These are phyloP conservation scores for Capronia americana DNA, from an alignment of 2,329 filamentous ascomycete genomes.

Conservation along the genomic window DNA sequence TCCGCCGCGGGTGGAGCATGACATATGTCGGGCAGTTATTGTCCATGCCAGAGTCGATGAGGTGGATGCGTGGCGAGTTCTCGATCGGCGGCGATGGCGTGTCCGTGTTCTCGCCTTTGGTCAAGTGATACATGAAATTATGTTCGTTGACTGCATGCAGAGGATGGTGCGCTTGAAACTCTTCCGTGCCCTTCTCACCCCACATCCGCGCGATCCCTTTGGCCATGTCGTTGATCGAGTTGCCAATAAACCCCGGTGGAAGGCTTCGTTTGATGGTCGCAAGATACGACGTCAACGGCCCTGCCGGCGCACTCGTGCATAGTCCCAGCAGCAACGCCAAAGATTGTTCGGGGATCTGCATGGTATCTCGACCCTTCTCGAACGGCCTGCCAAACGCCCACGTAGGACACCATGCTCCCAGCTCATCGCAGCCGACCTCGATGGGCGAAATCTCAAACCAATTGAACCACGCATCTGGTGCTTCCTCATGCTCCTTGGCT, in stretches of 20 bases:
- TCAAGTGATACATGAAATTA: slow-evolving; percentile 31
- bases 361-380: slow-evolving; percentile 38
- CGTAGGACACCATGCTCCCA: slow-evolving; percentile 46
- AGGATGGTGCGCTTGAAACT: slow-evolving; percentile 32
- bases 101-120: slow-evolving; percentile 8
- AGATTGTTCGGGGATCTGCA: slow-evolving; percentile 36
- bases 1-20: slow-evolving; percentile 26
- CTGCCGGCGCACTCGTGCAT: slow-evolving; percentile 32
- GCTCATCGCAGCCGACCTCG: slow-evolving; percentile 47
- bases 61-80: slow-evolving; percentile 30
- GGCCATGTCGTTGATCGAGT: slow-evolving; percentile 27
- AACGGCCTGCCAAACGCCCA: slow-evolving; percentile 48
- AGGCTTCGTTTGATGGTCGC: slow-evolving; percentile 33
- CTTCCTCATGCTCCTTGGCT: slow-evolving; percentile 28
- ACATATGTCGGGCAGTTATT: slow-evolving; percentile 35
- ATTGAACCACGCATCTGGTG: slow-evolving; percentile 47
- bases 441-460: slow-evolving; percentile 47
- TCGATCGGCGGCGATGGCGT: slow-evolving; percentile 26
- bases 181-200: slow-evolving; percentile 27
- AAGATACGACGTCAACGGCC: slow-evolving; percentile 31
- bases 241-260: slow-evolving; percentile 28
- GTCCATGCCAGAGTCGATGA: slow-evolving; percentile 32
- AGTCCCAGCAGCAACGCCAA: slow-evolving; percentile 28
- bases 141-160: slow-evolving; percentile 33
- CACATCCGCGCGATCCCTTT: slow-evolving; percentile 26